Evolutionary conservation across 108 stramenopile genomes (phyloP).

Genomic region (Skeletonema menzelii): DNA sequence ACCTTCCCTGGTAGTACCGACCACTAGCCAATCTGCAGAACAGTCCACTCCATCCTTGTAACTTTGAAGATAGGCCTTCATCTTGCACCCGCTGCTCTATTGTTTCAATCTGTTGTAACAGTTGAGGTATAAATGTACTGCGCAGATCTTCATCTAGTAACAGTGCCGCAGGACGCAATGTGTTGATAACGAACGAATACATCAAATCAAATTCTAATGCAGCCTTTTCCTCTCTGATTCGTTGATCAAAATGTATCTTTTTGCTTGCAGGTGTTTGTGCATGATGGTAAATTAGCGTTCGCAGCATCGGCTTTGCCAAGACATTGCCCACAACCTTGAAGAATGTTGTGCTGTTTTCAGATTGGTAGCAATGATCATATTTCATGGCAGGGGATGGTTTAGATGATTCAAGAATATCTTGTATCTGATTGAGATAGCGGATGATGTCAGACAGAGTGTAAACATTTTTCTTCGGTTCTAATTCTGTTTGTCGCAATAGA

Average conservation of each 20-base stretch:
- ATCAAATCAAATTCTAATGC: conserved; percentile 25
- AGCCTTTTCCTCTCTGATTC: conserved; percentile 23
- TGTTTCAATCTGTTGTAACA: conserved; percentile 6
- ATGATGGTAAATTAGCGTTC: conserved; percentile 25
- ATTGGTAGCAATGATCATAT: conserved; percentile 1
- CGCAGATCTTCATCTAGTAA: conserved; percentile 13
- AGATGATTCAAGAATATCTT: neutral
- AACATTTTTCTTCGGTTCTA: neutral
- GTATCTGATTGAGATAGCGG: neutral
- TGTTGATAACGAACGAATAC: conserved; percentile 13
- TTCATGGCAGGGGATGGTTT: conserved; percentile 6
- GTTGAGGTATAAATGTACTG: conserved; percentile 6
- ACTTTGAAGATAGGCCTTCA: neutral
- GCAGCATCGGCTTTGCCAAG: conserved; percentile 32
- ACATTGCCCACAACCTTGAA: conserved; percentile 20
- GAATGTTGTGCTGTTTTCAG: conserved; percentile 15
- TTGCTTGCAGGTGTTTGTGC: neutral
- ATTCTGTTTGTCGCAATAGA: neutral
- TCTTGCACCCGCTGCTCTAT: neutral
- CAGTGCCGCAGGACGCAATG: conserved; percentile 20
- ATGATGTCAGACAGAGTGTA: conserved; percentile 7
- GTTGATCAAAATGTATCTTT: conserved; percentile 23
- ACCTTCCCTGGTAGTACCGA: conserved; percentile 17
- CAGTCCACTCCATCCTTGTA: neutral
- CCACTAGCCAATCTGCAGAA: conserved; percentile 20